phyloP scores from a whole-genome alignment of 345 rosid genomes.

The Crucihimalaya himalaica region DNA sequence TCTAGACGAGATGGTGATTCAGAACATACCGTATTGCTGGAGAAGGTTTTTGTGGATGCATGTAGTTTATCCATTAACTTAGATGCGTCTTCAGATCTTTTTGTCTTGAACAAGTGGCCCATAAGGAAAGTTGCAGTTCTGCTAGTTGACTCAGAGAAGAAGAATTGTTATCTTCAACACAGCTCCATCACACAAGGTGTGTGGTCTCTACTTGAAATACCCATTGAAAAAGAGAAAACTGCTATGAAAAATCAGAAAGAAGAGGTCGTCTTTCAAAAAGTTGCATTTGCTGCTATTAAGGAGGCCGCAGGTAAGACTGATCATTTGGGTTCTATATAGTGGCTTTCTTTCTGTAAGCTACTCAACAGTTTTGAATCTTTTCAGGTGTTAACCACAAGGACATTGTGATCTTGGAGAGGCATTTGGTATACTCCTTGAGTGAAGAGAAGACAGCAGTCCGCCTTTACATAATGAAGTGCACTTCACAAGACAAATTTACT shows the following conservation, averaged over 20 bases:
- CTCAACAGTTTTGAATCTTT: slow-evolving; percentile 20
- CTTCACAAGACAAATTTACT: slow-evolving; percentile 27
- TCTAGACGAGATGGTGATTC: slow-evolving; percentile 44
- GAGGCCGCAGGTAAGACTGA: slow-evolving; percentile 39
- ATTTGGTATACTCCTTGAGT: slow-evolving; percentile 51
- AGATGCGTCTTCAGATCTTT: slow-evolving; percentile 48
- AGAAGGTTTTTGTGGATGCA: slow-evolving; percentile 66
- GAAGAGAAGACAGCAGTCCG: slow-evolving; percentile 51
- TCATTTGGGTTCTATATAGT: not conserved
- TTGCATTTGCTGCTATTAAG: slow-evolving; percentile 67
- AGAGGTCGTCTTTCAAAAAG: slow-evolving; percentile 46
- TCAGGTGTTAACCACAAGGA: slow-evolving; percentile 50
- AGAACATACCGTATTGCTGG: slow-evolving; percentile 50
- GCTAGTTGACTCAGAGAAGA: slow-evolving; percentile 58
- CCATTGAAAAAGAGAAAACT: slow-evolving; percentile 32
- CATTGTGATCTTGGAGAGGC: slow-evolving; percentile 53
- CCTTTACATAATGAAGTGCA: slow-evolving; percentile 60
- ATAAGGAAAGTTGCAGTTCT: slow-evolving; percentile 60
- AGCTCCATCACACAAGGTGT: slow-evolving; percentile 60
- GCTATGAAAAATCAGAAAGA: slow-evolving; percentile 22
- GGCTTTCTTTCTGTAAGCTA: slow-evolving; percentile 15
- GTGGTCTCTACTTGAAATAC: slow-evolving; percentile 77
- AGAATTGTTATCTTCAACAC: slow-evolving; percentile 53
- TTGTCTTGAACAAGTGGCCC: slow-evolving; percentile 55
- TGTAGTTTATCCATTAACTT: slow-evolving; percentile 59